Percentiles rank a stretch among this genome's conserved stretches.
These are phyloP conservation scores for Onygena corvina DNA, from an alignment of 2,329 filamentous ascomycete species.

Conservation along the genomic window DNA sequence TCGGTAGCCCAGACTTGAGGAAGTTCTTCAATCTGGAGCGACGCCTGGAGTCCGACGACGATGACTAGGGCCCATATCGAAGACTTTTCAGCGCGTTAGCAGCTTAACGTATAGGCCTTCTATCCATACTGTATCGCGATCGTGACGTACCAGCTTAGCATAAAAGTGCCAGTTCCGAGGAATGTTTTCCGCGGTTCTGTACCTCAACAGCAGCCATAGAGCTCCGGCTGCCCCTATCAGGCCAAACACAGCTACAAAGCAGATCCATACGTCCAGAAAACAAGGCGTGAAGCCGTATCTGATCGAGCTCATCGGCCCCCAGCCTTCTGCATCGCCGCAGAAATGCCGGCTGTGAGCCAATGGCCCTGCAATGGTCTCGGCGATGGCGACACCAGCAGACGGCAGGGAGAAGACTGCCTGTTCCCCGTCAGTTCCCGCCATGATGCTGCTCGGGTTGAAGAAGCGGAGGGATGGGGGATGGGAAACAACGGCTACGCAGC, in stretches of 20 bases:
- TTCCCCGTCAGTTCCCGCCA: slow-evolving; percentile 19
- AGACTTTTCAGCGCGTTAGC: slow-evolving; percentile 29
- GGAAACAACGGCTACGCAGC: background rate
- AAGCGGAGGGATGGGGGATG: background rate
- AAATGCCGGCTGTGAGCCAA: slow-evolving; percentile 48
- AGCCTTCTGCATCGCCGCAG: slow-evolving; percentile 83
- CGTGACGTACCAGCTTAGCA: slow-evolving; percentile 61
- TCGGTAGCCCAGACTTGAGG: slow-evolving; percentile 62
- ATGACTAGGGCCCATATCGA: slow-evolving; percentile 56
- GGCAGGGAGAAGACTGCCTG: slow-evolving; percentile 18
- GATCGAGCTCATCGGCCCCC: slow-evolving; percentile 79
- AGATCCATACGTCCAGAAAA: slow-evolving; percentile 87
- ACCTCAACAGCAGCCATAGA: slow-evolving; percentile 65
- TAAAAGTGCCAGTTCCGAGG: slow-evolving; percentile 87
- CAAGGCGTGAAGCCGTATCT: slow-evolving; percentile 95
- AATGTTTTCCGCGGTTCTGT: slow-evolving; percentile 54
- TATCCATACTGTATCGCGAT: background rate
- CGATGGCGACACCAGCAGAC: slow-evolving; percentile 10
- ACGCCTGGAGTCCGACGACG: slow-evolving; percentile 59
- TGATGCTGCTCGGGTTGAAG: slow-evolving; percentile 17
- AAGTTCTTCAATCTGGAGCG: slow-evolving; percentile 60
- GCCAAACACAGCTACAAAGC: slow-evolving; percentile 64
- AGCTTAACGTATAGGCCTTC: too few relatives aligned
- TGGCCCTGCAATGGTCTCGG: slow-evolving; percentile 17
- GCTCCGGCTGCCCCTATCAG: slow-evolving; percentile 65